Base-by-base conservation (phyloP, 2,329 filamentous ascomycete genomes). In the Curvularia spicifera region DNA sequence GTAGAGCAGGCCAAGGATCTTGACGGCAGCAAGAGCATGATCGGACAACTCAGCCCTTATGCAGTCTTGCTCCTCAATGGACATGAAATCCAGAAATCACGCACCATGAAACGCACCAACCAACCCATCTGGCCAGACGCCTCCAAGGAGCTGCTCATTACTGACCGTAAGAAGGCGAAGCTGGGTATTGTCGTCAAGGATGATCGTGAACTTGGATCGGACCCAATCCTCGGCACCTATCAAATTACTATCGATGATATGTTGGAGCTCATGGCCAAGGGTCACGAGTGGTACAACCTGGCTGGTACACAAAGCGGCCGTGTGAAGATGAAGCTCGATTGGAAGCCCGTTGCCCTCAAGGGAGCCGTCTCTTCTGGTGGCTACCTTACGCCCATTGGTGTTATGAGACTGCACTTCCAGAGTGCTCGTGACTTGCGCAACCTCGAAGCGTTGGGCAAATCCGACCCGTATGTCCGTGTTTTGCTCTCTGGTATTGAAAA, bases 1-100 rank as follows among this genome's bases (percentile, higher is more conserved):
- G 86, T 99, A 51, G 93, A 97, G 74, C 94, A 97, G 78, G 94
- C 93, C 66, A 99, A 99, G 82, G 94, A 98, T 69, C 85, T 99
- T 31, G 95, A 99, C 71, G 89, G 89, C 50, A 90, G 87, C 65
- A 97, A 95, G 87, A 97, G 93, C 78, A 80, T 99, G 72, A 88
- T 98, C 59, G 95, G 95, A 29, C 85, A 89, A 62, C 88, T 99
- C 46, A 98, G 93, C 77, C 95, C 95, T 1, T 99, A 98, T 67
- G 93, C 91, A 9, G 84, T 88, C 31, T 84, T 99, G 50, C 84
- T 97, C 44, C 86, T 99, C 67, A 99, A 99, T 70, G 91, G 92
- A 63, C 96, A 95, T 78, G 90, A 96, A 74, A 85, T 98, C 4
- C 93, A 97, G 70, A 84, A 87, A 56, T 96, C 93, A 52, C 91